Evolutionary conservation across 192 early-diverging fungal genomes (phyloP).

Genomic region (Coemansia umbellata): DNA sequence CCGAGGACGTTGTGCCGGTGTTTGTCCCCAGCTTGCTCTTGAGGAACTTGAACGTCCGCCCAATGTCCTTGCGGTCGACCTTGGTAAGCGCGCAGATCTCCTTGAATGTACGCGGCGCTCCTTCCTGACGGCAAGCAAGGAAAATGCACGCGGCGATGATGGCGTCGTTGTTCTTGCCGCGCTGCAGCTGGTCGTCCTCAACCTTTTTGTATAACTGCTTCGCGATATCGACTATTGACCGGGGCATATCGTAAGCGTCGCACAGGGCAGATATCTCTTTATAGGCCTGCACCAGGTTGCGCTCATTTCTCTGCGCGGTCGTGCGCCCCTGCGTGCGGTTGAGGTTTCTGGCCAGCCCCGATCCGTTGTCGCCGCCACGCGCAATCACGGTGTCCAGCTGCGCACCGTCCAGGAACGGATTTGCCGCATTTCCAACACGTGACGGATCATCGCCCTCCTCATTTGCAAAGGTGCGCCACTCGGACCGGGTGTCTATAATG

Average conservation of each 20-base stretch:
- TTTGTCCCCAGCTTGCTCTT: slow-evolving; percentile 55
- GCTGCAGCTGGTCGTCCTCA: slow-evolving; percentile 80
- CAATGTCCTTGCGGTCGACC: slow-evolving; percentile 92
- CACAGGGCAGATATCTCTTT: slow-evolving; percentile 85
- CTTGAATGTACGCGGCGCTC: slow-evolving; percentile 84
- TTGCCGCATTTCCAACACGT: slow-evolving; percentile 14
- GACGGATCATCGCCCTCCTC: slow-evolving; percentile 23
- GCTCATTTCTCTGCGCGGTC: slow-evolving; percentile 69
- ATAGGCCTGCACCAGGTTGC: slow-evolving; percentile 77
- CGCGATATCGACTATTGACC: slow-evolving; percentile 79
- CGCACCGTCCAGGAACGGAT: slow-evolving; percentile 14
- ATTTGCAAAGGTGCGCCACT: slow-evolving; percentile 68
- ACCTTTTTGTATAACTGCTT: slow-evolving; percentile 91
- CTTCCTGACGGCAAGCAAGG: slow-evolving; percentile 84
- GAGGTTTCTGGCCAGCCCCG: not conserved
- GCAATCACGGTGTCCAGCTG: slow-evolving; percentile 58
- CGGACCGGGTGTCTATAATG: slow-evolving; percentile 91
- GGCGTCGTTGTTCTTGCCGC: slow-evolving; percentile 77
- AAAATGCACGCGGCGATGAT: slow-evolving; percentile 93
- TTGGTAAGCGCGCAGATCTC: slow-evolving; percentile 90
- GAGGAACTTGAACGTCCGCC: slow-evolving; percentile 61
- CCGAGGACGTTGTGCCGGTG: slow-evolving; percentile 62
- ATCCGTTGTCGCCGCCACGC: slow-evolving; percentile 62
- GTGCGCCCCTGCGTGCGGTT: slow-evolving; percentile 28
- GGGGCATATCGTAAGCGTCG: slow-evolving; percentile 77